Percentiles rank a stretch among this genome's conserved stretches.
Evolutionary conservation across 495 filamentous ascomycete genomes (phyloP).

Genomic region (Massariosphaeria phaeospora): DNA sequence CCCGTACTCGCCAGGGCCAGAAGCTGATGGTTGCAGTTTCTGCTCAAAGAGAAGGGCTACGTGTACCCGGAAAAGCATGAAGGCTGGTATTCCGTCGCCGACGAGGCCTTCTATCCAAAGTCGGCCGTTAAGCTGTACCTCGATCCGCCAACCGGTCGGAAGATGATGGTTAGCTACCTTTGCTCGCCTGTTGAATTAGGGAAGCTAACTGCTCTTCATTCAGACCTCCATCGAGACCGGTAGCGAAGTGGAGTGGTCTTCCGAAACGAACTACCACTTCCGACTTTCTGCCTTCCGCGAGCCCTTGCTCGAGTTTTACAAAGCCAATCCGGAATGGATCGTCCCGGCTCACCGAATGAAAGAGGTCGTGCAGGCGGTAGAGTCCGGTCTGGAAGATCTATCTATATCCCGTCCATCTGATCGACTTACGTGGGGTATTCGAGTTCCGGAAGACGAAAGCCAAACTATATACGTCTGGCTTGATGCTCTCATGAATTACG

Average conservation of each 20-base stretch:
- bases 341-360: constrained; percentile 60
- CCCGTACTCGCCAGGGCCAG: background rate
- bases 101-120: constrained; percentile 91
- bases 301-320: constrained; percentile 71
- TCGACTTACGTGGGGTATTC: constrained; percentile 83
- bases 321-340: constrained; percentile 64
- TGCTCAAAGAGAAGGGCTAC: constrained; percentile 66
- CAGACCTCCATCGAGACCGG: constrained; percentile 79
- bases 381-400: constrained; percentile 70
- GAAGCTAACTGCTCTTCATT: background rate
- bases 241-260: constrained; percentile 88
- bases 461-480: constrained; percentile 99
- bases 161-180: constrained; percentile 58
- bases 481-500: constrained; percentile 90
- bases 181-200: background rate
- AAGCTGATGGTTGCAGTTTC: constrained; percentile 43
- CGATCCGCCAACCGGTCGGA: constrained; percentile 74
- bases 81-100: constrained; percentile 94
- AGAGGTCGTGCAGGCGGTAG: constrained; percentile 63
- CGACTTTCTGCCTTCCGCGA: constrained; percentile 75
- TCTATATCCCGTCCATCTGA: constrained; percentile 79
- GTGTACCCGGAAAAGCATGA: constrained; percentile 84
- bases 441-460: constrained; percentile 71
- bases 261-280: constrained; percentile 95
- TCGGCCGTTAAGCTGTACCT: constrained; percentile 64